phyloP scores from a whole-genome alignment of 2,329 filamentous ascomycete genomes.

The Penicillium sp. region DNA sequence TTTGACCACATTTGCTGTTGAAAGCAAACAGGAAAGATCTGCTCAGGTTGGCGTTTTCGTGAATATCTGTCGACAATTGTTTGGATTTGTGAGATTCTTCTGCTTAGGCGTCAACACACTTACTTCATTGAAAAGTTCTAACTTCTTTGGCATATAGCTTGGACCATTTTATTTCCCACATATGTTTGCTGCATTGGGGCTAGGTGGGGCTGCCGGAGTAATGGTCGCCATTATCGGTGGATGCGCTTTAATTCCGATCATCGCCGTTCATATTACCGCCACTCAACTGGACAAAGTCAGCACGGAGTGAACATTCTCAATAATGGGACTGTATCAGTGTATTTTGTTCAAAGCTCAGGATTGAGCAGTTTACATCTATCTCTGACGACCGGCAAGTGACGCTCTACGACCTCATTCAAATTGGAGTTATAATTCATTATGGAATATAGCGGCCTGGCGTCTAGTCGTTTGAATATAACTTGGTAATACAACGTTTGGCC shows the following conservation, averaged over 20 bases:
- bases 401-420: no score
- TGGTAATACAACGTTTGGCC: neutral
- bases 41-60: slow-evolving; percentile 59
- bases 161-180: slow-evolving; percentile 37
- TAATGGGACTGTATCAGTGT: neutral
- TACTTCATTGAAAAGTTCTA: neutral
- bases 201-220: slow-evolving; percentile 36
- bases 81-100: slow-evolving; percentile 49
- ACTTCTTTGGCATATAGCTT: slow-evolving; percentile 8
- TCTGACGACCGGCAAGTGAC: no score
- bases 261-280: slow-evolving; percentile 30
- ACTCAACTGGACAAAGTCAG: neutral
- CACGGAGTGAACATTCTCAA: neutral
- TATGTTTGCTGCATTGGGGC: slow-evolving; percentile 38
- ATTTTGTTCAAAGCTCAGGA: no score
- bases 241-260: slow-evolving; percentile 30
- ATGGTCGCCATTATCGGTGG: slow-evolving; percentile 38
- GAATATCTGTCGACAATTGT: slow-evolving; percentile 55
- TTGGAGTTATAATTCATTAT: no score
- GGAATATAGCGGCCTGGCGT: no score
- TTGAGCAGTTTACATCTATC: no score
- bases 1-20: slow-evolving; percentile 59
- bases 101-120: neutral
- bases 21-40: slow-evolving; percentile 54
- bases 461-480: no score